Percentiles rank a stretch among this genome's conserved stretches.
These are phyloP conservation scores for Pseudocercospora fijiensis DNA, from an alignment of 2,329 filamentous ascomycete species.

Conservation along the genomic window DNA sequence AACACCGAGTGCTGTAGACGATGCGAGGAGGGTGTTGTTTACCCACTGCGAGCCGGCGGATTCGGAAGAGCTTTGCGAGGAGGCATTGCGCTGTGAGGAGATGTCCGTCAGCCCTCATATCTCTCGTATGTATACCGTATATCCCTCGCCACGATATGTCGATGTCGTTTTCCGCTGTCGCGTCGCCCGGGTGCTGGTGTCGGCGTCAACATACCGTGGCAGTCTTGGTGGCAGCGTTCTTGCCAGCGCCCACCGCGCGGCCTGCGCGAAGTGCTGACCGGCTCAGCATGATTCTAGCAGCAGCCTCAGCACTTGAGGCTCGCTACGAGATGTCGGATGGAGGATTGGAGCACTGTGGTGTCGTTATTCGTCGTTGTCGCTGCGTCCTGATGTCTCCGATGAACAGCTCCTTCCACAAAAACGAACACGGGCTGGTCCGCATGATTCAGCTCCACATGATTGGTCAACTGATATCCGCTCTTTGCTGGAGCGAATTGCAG, in stretches of 20 bases:
- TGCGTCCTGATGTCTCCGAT: constrained; percentile 3
- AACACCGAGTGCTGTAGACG: constrained; percentile 80
- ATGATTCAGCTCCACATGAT: not conserved
- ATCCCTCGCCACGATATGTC: not conserved
- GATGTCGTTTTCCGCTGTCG: not conserved
- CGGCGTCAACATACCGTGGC: constrained; percentile 44
- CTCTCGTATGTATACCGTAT: constrained; percentile 10
- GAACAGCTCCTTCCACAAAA: constrained; percentile 1
- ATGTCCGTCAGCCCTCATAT: constrained; percentile 20
- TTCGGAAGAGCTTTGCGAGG: constrained; percentile 67
- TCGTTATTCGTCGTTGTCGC: constrained; percentile 2
- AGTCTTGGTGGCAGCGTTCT: constrained; percentile 52
- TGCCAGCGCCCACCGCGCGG: constrained; percentile 84
- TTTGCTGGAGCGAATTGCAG: not conserved
- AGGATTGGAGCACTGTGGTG: constrained; percentile 5
- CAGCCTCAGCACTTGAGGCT: constrained; percentile 38
- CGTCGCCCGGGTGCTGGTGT: constrained; percentile 8
- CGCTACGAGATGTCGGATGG: constrained; percentile 23
- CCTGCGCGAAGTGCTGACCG: constrained; percentile 85
- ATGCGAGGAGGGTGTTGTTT: constrained; percentile 80
- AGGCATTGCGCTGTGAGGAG: constrained; percentile 56
- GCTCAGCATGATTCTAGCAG: constrained; percentile 72
- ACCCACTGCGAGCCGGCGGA: constrained; percentile 68
- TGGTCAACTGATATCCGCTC: not conserved
- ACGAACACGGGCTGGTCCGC: not conserved